These are phyloP conservation scores for Porogramme epimiltina DNA, from an alignment of 1,284 basidiomycete species.

Conservation along the genomic window DNA sequence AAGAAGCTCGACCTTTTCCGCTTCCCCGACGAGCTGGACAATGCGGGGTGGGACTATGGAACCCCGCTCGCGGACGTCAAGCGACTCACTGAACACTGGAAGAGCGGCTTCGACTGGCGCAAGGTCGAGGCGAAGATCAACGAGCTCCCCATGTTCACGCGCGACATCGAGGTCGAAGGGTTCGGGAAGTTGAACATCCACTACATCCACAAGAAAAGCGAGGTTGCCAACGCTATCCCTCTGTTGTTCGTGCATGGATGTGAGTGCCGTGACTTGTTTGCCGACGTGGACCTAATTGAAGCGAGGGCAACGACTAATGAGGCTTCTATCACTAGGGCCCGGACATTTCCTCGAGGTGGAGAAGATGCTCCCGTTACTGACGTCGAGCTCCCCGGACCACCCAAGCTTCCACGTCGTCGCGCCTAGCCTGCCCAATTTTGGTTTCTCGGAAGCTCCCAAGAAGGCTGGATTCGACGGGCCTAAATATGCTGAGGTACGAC, in stretches of 20 bases:
- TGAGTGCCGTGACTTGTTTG: slow-evolving; percentile 25
- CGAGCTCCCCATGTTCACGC: slow-evolving; percentile 42
- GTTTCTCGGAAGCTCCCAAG: slow-evolving; percentile 47
- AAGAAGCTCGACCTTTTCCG: slow-evolving; percentile 13
- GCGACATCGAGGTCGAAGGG: slow-evolving; percentile 35
- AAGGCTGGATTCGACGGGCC: slow-evolving; percentile 35
- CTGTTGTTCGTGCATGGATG: slow-evolving; percentile 47
- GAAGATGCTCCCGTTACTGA: slow-evolving; percentile 55
- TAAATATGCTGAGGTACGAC: slow-evolving; percentile 30
- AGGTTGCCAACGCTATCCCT: slow-evolving; percentile 37
- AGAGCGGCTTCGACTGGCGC: slow-evolving; percentile 42
- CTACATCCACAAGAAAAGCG: slow-evolving; percentile 42
- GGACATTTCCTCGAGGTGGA: slow-evolving; percentile 58
- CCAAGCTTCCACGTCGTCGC: slow-evolving; percentile 64
- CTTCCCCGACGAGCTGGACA: slow-evolving; percentile 43
- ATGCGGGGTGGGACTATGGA: slow-evolving; percentile 21
- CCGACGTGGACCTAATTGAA: no score
- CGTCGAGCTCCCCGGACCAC: slow-evolving; percentile 38
- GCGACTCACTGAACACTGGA: slow-evolving; percentile 39
- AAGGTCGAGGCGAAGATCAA: slow-evolving; percentile 28
- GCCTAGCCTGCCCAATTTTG: slow-evolving; percentile 52
- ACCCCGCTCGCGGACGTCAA: slow-evolving; percentile 34
- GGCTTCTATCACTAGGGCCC: slow-evolving; percentile 45
- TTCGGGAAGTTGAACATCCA: slow-evolving; percentile 41
- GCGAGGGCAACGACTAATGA: no score